These are phyloP conservation scores for Penicillium coffeae DNA, from an alignment of 495 filamentous ascomycete species.

Conservation along the genomic window DNA sequence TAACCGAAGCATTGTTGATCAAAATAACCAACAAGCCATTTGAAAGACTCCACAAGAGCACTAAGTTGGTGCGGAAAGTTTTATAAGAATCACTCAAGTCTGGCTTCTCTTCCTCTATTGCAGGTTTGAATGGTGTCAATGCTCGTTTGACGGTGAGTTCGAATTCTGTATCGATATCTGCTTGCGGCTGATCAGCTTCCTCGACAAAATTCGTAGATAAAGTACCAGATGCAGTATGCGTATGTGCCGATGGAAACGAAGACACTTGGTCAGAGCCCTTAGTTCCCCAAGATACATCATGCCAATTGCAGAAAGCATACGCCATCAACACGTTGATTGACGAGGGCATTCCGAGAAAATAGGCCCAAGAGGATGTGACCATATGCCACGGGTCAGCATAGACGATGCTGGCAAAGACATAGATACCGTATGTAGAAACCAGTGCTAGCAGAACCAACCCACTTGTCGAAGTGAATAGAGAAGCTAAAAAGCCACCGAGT, in stretches of 20 bases:
- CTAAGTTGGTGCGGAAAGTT: constrained; percentile 88
- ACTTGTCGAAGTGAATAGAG: constrained; percentile 73
- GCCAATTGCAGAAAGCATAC: constrained; percentile 99
- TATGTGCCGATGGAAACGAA: constrained; percentile 78
- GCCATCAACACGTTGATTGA: constrained; percentile 95
- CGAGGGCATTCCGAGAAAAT: constrained; percentile 49
- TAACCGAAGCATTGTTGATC: constrained; percentile 75
- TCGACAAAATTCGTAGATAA: too few species aligned
- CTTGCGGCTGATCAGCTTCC: constrained; percentile 88
- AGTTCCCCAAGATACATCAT: constrained; percentile 99
- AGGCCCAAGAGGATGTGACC: constrained; percentile 93
- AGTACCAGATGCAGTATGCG: constrained; percentile 73
- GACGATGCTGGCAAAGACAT: constrained; percentile 91
- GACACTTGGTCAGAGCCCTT: constrained; percentile 96
- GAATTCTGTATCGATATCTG: constrained; percentile 94
- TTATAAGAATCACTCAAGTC: constrained; percentile 94
- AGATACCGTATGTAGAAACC: constrained; percentile 89
- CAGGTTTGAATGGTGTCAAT: constrained; percentile 61
- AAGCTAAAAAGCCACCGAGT: constrained; percentile 49
- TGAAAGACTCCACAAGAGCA: constrained; percentile 85
- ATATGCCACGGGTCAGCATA: constrained; percentile 99
- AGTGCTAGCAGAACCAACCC: constrained; percentile 76
- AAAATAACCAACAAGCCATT: constrained; percentile 76
- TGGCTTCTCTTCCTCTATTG: constrained; percentile 64
- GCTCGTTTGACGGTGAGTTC: constrained; percentile 91